phyloP scores from a whole-genome alignment of 2,329 filamentous ascomycete species.

The Capronia coronata region DNA sequence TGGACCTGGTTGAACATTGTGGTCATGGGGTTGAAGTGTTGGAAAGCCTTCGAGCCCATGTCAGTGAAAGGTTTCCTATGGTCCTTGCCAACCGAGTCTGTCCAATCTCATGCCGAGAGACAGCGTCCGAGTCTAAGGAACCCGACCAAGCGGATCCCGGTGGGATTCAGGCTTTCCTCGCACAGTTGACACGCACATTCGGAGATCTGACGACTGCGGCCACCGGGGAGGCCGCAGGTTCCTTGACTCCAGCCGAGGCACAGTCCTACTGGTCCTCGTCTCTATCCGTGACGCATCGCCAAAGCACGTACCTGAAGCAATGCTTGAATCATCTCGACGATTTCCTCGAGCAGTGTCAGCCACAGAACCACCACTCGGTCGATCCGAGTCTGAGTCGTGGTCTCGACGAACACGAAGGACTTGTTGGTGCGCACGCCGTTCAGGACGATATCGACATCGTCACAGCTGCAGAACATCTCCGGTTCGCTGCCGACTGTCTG shows the following conservation, averaged over 20 bases:
- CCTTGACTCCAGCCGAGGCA: conserved; percentile 35
- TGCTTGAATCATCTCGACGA: conserved; percentile 66
- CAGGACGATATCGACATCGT: conserved; percentile 63
- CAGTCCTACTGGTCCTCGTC: conserved; percentile 61
- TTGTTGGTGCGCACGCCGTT: background rate
- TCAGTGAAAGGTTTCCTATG: conserved; percentile 39
- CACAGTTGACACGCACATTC: conserved; percentile 63
- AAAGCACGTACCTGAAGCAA: conserved; percentile 69
- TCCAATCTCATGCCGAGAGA: conserved; percentile 66
- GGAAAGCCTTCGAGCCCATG: conserved; percentile 31
- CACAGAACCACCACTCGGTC: conserved; percentile 22
- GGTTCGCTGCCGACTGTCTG: conserved; percentile 71
- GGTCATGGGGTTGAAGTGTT: conserved; percentile 8
- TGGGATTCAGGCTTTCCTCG: conserved; percentile 62
- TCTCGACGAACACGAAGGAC: too few species aligned
- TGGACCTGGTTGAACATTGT: conserved; percentile 41
- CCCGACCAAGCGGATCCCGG: conserved; percentile 41
- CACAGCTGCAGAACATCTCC: conserved; percentile 79
- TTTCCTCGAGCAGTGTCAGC: conserved; percentile 50
- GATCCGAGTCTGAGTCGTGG: conserved; percentile 9
- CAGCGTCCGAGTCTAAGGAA: conserved; percentile 28
- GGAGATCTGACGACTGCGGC: conserved; percentile 57
- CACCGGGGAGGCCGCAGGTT: conserved; percentile 29
- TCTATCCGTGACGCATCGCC: conserved; percentile 82
- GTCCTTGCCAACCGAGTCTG: conserved; percentile 47